Evolutionary conservation across 169 alveolate genomes (phyloP).

Genomic region (Cryptosporidium viatorum): DNA sequence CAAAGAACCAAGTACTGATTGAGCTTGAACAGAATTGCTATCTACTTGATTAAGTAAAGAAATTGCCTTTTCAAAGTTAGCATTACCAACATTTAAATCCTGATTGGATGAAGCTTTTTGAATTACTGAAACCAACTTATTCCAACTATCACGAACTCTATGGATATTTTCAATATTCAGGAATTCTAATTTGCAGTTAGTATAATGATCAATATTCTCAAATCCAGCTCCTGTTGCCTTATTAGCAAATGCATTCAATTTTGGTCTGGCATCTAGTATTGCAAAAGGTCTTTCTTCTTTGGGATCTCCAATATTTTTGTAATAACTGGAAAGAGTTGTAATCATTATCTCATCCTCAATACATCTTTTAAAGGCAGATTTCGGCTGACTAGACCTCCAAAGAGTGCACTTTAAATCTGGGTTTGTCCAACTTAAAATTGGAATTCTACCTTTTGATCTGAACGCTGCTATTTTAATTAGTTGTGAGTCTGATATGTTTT

Average conservation of each 20-base stretch:
- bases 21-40: background rate
- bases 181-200: slow-evolving; percentile 78
- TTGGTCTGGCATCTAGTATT: slow-evolving; percentile 82
- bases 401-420: slow-evolving; percentile 51
- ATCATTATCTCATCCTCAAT: slow-evolving; percentile 73
- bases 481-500: slow-evolving; percentile 76
- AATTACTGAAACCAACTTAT: slow-evolving; percentile 33
- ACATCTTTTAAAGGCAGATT: slow-evolving; percentile 75
- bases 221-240: slow-evolving; percentile 83
- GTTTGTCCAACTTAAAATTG: slow-evolving; percentile 78
- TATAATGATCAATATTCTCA: slow-evolving; percentile 79
- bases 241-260: slow-evolving; percentile 83
- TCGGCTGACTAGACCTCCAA: slow-evolving; percentile 78
- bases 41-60: background rate
- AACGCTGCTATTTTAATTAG: slow-evolving; percentile 75
- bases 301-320: slow-evolving; percentile 54
- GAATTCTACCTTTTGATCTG: slow-evolving; percentile 80
- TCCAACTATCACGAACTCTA: slow-evolving; percentile 75
- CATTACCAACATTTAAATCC: background rate
- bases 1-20: background rate
- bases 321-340: slow-evolving; percentile 71
- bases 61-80: background rate
- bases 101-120: slow-evolving; percentile 9
- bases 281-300: slow-evolving; percentile 34
- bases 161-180: slow-evolving; percentile 82